These are phyloP conservation scores for Novakomyces olei DNA, from an alignment of 805 yeast genomes.

Conservation along the genomic window DNA sequence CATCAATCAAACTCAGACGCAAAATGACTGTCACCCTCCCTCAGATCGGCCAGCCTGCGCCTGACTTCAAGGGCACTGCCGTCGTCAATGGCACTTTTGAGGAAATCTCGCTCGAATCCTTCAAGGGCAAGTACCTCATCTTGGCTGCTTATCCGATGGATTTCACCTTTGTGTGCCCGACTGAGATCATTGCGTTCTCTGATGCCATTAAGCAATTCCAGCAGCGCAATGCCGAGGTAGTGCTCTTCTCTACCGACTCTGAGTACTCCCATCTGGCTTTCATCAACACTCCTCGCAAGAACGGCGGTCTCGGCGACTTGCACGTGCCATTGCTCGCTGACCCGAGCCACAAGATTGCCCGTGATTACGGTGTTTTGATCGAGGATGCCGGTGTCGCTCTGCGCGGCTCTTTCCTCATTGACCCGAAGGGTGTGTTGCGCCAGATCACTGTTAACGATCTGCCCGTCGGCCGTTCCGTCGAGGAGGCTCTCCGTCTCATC, in stretches of 20 bases:
- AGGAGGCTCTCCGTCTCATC: constrained; percentile 88
- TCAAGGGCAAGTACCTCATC: constrained; percentile 94
- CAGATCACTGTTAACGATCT: constrained; percentile 95
- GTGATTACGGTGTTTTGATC: constrained; percentile 90
- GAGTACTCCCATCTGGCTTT: constrained; percentile 94
- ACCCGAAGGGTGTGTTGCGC: constrained; percentile 84
- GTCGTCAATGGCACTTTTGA: constrained; percentile 92
- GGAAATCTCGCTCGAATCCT: constrained; percentile 82
- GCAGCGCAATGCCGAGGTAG: constrained; percentile 66
- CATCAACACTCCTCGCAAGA: constrained; percentile 91
- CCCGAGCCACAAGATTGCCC: constrained; percentile 84
- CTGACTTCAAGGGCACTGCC: constrained; percentile 88
- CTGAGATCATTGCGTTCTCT: constrained; percentile 96
- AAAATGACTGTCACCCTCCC: constrained; percentile 16
- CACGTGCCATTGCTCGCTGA: constrained; percentile 89
- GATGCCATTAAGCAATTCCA: constrained; percentile 81
- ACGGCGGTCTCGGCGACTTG: constrained; percentile 94
- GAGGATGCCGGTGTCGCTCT: constrained; percentile 93
- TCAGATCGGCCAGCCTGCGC: constrained; percentile 86
- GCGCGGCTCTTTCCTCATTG: constrained; percentile 95
- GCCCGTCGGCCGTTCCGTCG: constrained; percentile 98
- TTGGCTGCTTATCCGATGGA: constrained; percentile 96
- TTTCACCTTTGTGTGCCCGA: constrained; percentile 98
- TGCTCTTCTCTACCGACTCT: constrained; percentile 95
- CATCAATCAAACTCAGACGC: no score